phyloP scores from a whole-genome alignment of 2,329 filamentous ascomycete species.

The Aureobasidium sp. region DNA sequence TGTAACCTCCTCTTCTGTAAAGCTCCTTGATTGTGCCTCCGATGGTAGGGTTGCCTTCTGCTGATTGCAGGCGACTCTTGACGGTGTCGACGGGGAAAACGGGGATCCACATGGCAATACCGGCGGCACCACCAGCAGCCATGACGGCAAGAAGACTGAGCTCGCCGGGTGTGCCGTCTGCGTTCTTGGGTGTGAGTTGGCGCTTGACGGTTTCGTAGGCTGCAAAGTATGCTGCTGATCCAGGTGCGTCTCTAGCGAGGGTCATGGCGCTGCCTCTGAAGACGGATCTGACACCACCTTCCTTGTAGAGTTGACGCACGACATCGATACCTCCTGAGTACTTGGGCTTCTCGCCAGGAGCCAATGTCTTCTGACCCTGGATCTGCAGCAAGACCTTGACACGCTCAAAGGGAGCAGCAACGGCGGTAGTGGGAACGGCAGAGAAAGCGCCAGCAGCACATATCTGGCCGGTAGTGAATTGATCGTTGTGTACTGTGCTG shows the following conservation, averaged over 20 bases:
- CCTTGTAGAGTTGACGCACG: constrained; percentile 82
- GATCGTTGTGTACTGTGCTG: constrained; percentile 56
- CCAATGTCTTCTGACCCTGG: constrained; percentile 79
- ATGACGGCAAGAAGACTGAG: constrained; percentile 77
- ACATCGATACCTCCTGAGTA: constrained; percentile 85
- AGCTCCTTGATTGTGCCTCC: constrained; percentile 70
- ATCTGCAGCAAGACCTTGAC: constrained; percentile 98
- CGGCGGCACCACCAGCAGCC: constrained; percentile 78
- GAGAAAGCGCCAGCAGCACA: constrained; percentile 94
- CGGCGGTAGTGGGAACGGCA: constrained; percentile 92
- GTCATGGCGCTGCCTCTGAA: constrained; percentile 90
- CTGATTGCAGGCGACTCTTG: constrained; percentile 88
- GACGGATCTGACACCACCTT: constrained; percentile 82
- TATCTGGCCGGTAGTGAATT: constrained; percentile 77
- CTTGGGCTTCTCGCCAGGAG: constrained; percentile 83
- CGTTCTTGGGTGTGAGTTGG: constrained; percentile 72
- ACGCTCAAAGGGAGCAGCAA: constrained; percentile 98
- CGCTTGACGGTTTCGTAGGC: constrained; percentile 96
- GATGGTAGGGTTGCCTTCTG: constrained; percentile 74
- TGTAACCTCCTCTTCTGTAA: constrained; percentile 74
- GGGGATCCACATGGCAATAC: constrained; percentile 98
- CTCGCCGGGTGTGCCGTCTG: constrained; percentile 60
- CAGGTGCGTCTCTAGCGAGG: constrained; percentile 85
- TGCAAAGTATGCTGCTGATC: constrained; percentile 91
- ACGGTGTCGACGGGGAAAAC: constrained; percentile 97